These are phyloP conservation scores for Metarhizium anisopliae DNA, from an alignment of 2,329 filamentous ascomycete genomes.

Conservation along the genomic window DNA sequence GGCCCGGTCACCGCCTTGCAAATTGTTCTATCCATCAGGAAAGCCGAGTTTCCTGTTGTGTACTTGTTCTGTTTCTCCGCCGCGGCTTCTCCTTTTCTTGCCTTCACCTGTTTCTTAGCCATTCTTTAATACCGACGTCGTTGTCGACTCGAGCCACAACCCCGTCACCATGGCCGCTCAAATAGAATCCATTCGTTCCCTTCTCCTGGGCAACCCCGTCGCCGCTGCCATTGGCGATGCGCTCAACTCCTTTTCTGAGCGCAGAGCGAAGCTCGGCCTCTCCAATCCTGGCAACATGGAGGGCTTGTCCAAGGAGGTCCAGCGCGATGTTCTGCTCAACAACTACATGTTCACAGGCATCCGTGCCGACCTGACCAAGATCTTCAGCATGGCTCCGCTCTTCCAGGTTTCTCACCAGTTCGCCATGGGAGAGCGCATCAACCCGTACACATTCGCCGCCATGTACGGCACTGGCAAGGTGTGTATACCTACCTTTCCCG, in stretches of 20 bases:
- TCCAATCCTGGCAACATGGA: constrained; percentile 91
- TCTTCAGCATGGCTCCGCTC: constrained; percentile 84
- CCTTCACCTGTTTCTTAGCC: neutral
- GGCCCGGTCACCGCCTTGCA: constrained; percentile 14
- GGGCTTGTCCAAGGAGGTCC: constrained; percentile 80
- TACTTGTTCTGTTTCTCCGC: neutral
- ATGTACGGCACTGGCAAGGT: constrained; percentile 93
- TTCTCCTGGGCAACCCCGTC: constrained; percentile 68
- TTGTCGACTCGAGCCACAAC: constrained; percentile 13
- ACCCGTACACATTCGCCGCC: constrained; percentile 90
- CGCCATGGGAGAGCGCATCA: constrained; percentile 84
- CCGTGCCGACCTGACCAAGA: constrained; percentile 92
- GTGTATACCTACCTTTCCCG: constrained; percentile 12
- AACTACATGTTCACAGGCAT: constrained; percentile 96
- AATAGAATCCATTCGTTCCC: constrained; percentile 46
- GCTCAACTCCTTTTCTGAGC: constrained; percentile 73
- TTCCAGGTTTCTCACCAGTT: constrained; percentile 98
- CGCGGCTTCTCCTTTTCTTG: neutral
- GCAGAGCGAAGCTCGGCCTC: constrained; percentile 79
- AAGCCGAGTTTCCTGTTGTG: constrained; percentile 6
- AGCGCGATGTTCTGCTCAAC: constrained; percentile 91
- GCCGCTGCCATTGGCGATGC: constrained; percentile 62
- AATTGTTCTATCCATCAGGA: constrained; percentile 7
- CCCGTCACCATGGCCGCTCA: constrained; percentile 40
- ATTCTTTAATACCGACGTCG: constrained; percentile 12